Conservation (phyloP, 2,329 filamentous ascomycete species). For the Botrytis medusae region DNA sequence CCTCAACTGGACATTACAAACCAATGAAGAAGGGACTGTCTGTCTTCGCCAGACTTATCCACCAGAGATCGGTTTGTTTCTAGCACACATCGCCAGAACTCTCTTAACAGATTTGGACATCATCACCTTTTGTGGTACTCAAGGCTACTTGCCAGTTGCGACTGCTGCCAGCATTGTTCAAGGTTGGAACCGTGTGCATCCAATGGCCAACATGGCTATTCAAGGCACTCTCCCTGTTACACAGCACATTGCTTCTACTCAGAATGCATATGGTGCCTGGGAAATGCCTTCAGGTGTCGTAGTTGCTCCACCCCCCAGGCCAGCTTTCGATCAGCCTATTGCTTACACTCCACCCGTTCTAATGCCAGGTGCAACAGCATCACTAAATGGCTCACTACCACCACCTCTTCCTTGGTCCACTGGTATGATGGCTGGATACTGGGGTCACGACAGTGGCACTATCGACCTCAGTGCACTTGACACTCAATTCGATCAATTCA, state of each 20-base stretch:
- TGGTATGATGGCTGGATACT: slow-evolving; percentile 21
- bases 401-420: not conserved
- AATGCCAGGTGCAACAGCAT: not conserved
- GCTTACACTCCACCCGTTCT: not conserved
- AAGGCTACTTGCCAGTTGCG: slow-evolving; percentile 13
- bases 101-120: slow-evolving; percentile 32
- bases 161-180: slow-evolving; percentile 4
- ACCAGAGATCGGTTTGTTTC: slow-evolving; percentile 27
- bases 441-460: not conserved
- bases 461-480: not conserved
- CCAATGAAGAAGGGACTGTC: slow-evolving; percentile 22
- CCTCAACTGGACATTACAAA: slow-evolving; percentile 30
- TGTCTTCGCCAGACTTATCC: slow-evolving; percentile 25
- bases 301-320: not conserved
- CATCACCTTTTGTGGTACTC: slow-evolving; percentile 27
- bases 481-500: not conserved
- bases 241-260: slow-evolving; percentile 13
- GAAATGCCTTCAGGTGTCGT: not conserved
- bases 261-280: slow-evolving; percentile 15
- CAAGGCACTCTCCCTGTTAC: slow-evolving; percentile 11
- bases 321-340: slow-evolving; percentile 1
- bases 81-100: slow-evolving; percentile 26
- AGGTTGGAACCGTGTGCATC: slow-evolving; percentile 7
- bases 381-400: not conserved
- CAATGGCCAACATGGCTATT: not conserved